Evolutionary conservation across 257 asterid genomes (phyloP), one percentile per base, ranked within the genome.

Genomic region (Nicotiana tomentosiformis): DNA sequence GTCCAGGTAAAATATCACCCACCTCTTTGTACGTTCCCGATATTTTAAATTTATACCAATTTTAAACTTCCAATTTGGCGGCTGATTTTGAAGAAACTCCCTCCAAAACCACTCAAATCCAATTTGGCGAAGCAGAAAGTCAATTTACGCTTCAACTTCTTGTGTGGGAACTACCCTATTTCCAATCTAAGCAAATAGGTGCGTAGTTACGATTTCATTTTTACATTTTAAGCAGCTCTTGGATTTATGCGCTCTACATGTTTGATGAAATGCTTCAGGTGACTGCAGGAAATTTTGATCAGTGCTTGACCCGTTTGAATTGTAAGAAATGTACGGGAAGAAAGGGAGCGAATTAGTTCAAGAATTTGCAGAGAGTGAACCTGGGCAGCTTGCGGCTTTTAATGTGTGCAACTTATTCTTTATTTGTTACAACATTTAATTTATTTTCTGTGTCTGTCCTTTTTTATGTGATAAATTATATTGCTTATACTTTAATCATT

Each of bases 381-480:
- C 91, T 26, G 98, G 99, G 77, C 95, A 93, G 88, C 91, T 95
- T 56, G 65, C 89, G 55, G 87, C 92, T 84, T 95, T 91, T 85
- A 89, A 95, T 80, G 99, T 93, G 88, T 66, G 58, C 53, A 66
- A 55, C 20, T 20, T 86, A 49, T 23, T 39, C 18, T 77, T 29
- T 18, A 2, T 81, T 78, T 37, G 82, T 32, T 32, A 20, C 35
- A 66, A 20, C 35, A 56, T 18, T 15, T 56, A 18, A 56, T 56
- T 56, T 6, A 4, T 56, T 55, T 56, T 56, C 9, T 16, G 5
- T 5, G 61, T 56, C 1, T 20, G 15, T 69, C 5, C 29, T 20
- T 5, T 5, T 17, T 37, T 16, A 60, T 37, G 20, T 33, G 51
- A 74, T 14, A 12, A 74, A 74, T 46, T 46, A 26, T 3, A 49